phyloP scores from a whole-genome alignment of 805 yeast species.

The Suhomyces kilbournensis region DNA sequence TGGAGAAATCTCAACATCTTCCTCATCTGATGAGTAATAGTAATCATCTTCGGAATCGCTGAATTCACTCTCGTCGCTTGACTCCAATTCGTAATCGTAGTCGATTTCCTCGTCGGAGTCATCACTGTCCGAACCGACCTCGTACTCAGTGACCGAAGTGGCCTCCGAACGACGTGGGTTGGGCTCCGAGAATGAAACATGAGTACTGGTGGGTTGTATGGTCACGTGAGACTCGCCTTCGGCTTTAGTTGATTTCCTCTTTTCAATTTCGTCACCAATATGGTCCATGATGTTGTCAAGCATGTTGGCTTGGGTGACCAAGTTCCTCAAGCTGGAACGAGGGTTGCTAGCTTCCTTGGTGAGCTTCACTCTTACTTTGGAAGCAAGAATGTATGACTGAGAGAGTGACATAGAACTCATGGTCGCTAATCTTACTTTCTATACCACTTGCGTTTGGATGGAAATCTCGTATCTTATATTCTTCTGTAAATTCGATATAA shows the following conservation, averaged over 20 bases:
- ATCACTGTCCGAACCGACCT: slow-evolving; percentile 31
- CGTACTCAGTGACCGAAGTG: slow-evolving; percentile 38
- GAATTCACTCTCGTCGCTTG: slow-evolving; percentile 23
- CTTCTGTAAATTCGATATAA: background rate
- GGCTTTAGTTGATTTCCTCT: slow-evolving; percentile 8
- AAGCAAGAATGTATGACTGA: slow-evolving; percentile 59
- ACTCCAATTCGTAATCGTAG: slow-evolving; percentile 24
- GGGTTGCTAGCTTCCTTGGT: slow-evolving; percentile 59
- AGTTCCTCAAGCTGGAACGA: slow-evolving; percentile 53
- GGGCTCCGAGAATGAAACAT: slow-evolving; percentile 14
- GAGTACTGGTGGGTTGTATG: slow-evolving; percentile 5
- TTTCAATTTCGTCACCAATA: slow-evolving; percentile 30
- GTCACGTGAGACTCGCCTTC: slow-evolving; percentile 5
- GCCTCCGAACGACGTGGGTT: slow-evolving; percentile 15
- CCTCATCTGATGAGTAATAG: slow-evolving; percentile 16
- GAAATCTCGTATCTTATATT: background rate
- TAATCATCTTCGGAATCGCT: slow-evolving; percentile 18
- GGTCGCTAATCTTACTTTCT: background rate
- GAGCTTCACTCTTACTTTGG: slow-evolving; percentile 61
- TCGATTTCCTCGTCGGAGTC: slow-evolving; percentile 18
- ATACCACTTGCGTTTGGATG: background rate
- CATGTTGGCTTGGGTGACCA: slow-evolving; percentile 71
- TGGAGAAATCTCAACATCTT: slow-evolving; percentile 2
- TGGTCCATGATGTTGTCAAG: slow-evolving; percentile 62
- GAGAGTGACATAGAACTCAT: slow-evolving; percentile 30